These are phyloP conservation scores for Leccinellum luteum DNA, from an alignment of 768 basidiomycete genomes.

Conservation along the genomic window DNA sequence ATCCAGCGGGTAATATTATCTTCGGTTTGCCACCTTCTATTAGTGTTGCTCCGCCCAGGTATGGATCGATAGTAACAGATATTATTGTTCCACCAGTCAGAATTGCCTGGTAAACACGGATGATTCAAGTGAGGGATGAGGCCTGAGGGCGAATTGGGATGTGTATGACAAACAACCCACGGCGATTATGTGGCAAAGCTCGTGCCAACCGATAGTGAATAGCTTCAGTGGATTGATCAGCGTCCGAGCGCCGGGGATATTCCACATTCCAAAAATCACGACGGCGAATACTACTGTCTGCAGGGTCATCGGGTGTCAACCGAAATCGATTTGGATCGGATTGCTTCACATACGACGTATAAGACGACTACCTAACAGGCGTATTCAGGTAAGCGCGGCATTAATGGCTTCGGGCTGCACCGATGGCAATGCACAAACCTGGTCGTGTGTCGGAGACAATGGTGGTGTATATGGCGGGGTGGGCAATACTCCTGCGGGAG, in stretches of 20 bases:
- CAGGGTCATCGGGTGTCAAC: constrained; percentile 5
- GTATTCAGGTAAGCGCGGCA: constrained; percentile 20
- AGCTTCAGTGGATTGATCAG: constrained; percentile 83
- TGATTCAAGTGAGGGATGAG: constrained; percentile 7
- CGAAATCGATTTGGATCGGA: constrained; percentile 8
- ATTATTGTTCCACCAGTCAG: constrained; percentile 75
- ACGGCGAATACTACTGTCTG: constrained; percentile 85
- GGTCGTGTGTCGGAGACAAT: constrained; percentile 65
- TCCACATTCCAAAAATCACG: constrained; percentile 86
- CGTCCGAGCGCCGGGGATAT: constrained; percentile 75
- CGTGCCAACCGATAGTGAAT: constrained; percentile 87
- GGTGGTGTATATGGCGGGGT: constrained; percentile 38
- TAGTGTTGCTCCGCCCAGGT: constrained; percentile 58
- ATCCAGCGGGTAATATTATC: constrained; percentile 74
- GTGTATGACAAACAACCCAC: constrained; percentile 42
- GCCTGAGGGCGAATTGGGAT: neutral
- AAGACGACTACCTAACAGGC: constrained; percentile 61
- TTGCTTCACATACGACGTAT: constrained; percentile 59
- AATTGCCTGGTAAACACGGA: constrained; percentile 51
- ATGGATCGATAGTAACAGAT: constrained; percentile 82
- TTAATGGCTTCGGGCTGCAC: constrained; percentile 17
- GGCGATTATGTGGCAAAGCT: constrained; percentile 77
- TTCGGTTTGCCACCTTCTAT: constrained; percentile 75
- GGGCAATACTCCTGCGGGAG: constrained; percentile 34
- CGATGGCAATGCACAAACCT: constrained; percentile 44